Base-by-base conservation (phyloP, 2,329 filamentous ascomycete species). In the Dactylellina parvicollis region DNA sequence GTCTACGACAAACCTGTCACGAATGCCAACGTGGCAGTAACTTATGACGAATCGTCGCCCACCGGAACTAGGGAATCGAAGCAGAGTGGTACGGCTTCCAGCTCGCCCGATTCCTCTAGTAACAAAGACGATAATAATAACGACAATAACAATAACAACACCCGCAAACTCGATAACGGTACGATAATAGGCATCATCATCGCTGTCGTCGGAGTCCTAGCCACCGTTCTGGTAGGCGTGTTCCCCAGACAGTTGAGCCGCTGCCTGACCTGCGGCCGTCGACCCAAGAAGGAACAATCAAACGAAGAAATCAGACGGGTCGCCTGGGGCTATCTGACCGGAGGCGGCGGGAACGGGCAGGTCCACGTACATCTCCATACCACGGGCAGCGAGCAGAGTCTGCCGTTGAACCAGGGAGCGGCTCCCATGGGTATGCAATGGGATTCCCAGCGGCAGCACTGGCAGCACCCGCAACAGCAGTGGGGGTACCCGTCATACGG, bases 181-280 rank as follows among this genome's bases (percentile, higher is more conserved):
- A 42, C 52, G 4, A 72, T 72, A 14, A 54, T 72, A 3, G 66
- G 66, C 9, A 62, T 62, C 10, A 32, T 72, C 26, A 44, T 72
- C 34, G 66, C 57, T n/a, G 66, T 38, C 10, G 20, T 72, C 34
- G 66, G 66, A 8, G 66, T 72, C 14, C 5, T 72, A 1, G 66
- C 59, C 2, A 50, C 57, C 12, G 12, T 72, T 34, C 30, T 72
- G 26, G 66, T 72, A 18, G 59, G 57, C 16, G 34, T 72, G 26
- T 72, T 72, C 50, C 66, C 66, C 16, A 57, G 66, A 10, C 66
- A 72, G 40, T 55, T 72, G 47, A 72, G 50, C 50, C 57, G 66
- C 34, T 56, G 50, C 16, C 2, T 72, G 32, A 72, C 66, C 34
- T 72, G 57, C 20, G 66, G 66, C n/a, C 66, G 62, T 9, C 66